Conservation (phyloP, 805 yeast species). For the Komagataella mondaviorum region DNA sequence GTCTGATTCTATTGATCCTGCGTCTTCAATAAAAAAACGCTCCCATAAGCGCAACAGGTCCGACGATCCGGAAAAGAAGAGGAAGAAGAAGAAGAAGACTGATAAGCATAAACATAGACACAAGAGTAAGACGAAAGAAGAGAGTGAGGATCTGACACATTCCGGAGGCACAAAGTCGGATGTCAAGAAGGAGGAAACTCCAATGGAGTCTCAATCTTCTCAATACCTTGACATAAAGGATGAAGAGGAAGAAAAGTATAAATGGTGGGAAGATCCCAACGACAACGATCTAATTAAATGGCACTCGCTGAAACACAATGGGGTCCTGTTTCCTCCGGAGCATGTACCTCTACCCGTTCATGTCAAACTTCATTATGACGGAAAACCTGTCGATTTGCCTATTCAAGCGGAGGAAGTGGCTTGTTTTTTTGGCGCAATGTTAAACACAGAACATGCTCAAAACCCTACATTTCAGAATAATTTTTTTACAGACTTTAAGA, state of each 20-base stretch:
- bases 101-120: constrained; percentile 1
- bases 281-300: constrained; percentile 70
- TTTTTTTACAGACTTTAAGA: constrained; percentile 67
- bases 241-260: constrained; percentile 49
- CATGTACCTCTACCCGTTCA: constrained; percentile 75
- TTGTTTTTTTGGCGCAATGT: constrained; percentile 82
- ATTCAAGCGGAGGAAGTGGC: constrained; percentile 90
- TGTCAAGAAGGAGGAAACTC: constrained; percentile 4
- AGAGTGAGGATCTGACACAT: not conserved
- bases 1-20: not conserved
- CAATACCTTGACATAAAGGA: not conserved
- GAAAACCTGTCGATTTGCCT: constrained; percentile 64
- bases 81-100: not conserved
- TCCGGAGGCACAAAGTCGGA: not conserved
- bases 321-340: constrained; percentile 88
- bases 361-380: constrained; percentile 66
- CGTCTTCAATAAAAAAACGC: not conserved
- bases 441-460: constrained; percentile 79
- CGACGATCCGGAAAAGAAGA: not conserved
- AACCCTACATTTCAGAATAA: constrained; percentile 80
- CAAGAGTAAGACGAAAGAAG: not conserved
- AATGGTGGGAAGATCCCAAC: constrained; percentile 76
- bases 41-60: not conserved
- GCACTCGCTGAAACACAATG: constrained; percentile 77
- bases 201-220: not conserved